Percentiles rank a stretch among this genome's conserved stretches.
These are phyloP conservation scores for Calonectria ilicicola DNA, from an alignment of 2,329 filamentous ascomycete genomes.

Conservation along the genomic window DNA sequence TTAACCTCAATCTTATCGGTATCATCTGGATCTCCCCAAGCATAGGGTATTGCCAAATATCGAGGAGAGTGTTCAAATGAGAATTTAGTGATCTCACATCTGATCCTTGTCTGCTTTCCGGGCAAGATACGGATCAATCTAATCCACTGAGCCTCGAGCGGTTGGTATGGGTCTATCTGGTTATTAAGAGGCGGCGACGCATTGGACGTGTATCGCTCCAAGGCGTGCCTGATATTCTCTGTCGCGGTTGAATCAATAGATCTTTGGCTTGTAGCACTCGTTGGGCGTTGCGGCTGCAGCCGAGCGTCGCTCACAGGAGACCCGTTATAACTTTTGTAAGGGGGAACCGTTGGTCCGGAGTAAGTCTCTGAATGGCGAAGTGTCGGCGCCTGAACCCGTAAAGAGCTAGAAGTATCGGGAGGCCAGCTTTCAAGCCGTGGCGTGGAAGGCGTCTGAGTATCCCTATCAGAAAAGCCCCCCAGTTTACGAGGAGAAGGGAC, in stretches of 20 bases:
- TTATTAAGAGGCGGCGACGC: no score
- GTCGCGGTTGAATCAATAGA: no score
- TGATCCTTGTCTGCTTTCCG: background rate
- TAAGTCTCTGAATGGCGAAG: background rate
- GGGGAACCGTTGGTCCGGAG: no score
- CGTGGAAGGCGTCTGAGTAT: background rate
- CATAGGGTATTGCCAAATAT: background rate
- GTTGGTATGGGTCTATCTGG: background rate
- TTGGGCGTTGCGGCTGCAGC: no score
- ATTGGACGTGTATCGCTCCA: no score
- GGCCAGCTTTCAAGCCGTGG: background rate
- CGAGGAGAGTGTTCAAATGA: background rate
- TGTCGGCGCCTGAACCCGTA: no score
- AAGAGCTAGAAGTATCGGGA: background rate
- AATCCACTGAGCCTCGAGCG: background rate
- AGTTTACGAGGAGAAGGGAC: background rate
- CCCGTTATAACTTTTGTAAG: no score
- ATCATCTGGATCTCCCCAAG: background rate
- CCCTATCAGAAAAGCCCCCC: no score
- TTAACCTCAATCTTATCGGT: background rate
- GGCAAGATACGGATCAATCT: background rate
- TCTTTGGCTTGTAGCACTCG: no score
- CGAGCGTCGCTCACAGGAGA: no score
- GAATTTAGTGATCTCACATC: background rate
- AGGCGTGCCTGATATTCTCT: no score